Evolutionary conservation across 176 grass and related monocot genomes (phyloP), one percentile per base, ranked within the genome.

Genomic region (Carex kokanica): DNA sequence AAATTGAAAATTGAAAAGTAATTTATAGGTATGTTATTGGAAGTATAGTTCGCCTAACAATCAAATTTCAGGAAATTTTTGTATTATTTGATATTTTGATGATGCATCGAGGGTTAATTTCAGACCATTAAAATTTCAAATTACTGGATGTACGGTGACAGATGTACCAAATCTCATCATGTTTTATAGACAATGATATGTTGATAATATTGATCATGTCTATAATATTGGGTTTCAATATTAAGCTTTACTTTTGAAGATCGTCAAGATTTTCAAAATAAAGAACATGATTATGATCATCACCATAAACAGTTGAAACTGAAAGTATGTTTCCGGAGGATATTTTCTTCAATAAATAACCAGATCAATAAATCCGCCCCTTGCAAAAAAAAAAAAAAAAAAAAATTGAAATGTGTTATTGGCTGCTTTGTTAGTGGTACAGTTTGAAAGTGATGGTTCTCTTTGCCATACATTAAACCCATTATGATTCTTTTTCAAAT

Each of bases 401-500:
- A n/a, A n/a, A n/a, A n/a, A n/a, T 34, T 69, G 41, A 14, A 3
- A 77, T 41, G 15, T 86, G 73, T 75, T 16, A 52, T 74, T 61
- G 59, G 36, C 70, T 65, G 38, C 2, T 31, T 3, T 70, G 18
- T n/a, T 52, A 15, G 20, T 51, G 38, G 8, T 20, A 74, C 4
- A 25, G 2, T 73, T 47, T 73, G 24, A 6, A 74, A 25, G 10
- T 51, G 70, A 24, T 74, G n/a, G n/a, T 23, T 21, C 43, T 74
- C 40, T 52, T 74, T 52, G 23, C 20, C n/a, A 0, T 77, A 54
- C 24, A 57, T 52, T 85, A 27, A 47, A 64, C 38, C 86, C 6
- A 18, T 60, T 60, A 83, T 79, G 34, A 58, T 55, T 80, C 11
- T 84, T 83, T 31, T 67, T 49, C 86, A 77, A 43, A 51, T 86